Evolutionary conservation across 768 basidiomycete genomes (phyloP), one percentile per base, ranked within the genome.

Genomic region (Mycena alexandri): DNA sequence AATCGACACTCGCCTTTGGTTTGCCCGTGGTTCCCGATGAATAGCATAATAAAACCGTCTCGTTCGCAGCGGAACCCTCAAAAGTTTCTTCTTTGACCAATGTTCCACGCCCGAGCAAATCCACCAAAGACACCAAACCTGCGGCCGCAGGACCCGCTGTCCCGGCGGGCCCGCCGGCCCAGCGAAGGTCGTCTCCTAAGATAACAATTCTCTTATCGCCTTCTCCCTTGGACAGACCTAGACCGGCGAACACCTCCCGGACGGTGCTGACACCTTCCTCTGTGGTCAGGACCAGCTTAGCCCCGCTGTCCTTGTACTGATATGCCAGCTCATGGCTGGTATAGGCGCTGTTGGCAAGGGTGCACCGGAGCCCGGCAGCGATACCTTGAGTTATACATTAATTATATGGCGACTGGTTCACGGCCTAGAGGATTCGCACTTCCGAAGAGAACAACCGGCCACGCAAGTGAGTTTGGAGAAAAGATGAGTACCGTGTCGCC

Each of bases 1-100:
- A 69, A 63, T 34, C n/a, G 34, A 29, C 7, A 24, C 51, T 34
- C 41, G 76, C 90, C 75, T 91, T 91, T 1, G 90, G 85, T 52
- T 83, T 83, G 0, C 90, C 88, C 0, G 87, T 90, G 2, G 90
- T 91, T 12, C 90, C 90, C n/a, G n/a, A 13, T 72, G 73, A 43
- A 63, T 77, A 78, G 52, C 77, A 78, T 8, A 78, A 55, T 46
- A 70, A 71, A 6, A 69, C 70, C 0, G 75, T 75, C 60, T 78
- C 77, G 52, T 76, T 43, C 8, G 70, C 73, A 10, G 43, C 63
- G 0, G 65, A 38, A 14, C 73, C 75, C 33, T 76, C 73, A 44
- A 77, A 77, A 44, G 44, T 65, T 48, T 76, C 76, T 44, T 74
- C 76, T 47, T 55, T 43, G 11, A 55, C 54, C 52, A 77, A 29